Base-by-base conservation (phyloP, 129 eudicot species). In the Heracleum sosnowskyi region DNA sequence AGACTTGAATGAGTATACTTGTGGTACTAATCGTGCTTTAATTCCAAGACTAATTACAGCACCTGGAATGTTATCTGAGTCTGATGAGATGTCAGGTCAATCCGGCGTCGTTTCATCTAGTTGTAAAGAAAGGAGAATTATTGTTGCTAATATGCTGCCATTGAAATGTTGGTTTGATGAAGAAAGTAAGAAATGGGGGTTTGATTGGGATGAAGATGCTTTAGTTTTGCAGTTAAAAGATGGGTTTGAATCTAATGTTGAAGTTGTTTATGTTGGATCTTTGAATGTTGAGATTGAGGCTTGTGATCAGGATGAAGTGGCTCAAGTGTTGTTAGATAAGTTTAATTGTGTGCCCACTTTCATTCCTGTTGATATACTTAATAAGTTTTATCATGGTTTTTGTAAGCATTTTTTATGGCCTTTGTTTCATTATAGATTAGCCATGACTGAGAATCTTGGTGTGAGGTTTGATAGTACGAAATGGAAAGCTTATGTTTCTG, bases 391-490 rank as follows among this genome's bases (percentile, higher is more conserved):
- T 18, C 96, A 92, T 85, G 97, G 99, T 15, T 95, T 92, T 70
- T 95, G 99, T 86, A 95, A 95, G 79, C 99, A 95, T 73, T 92
- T 90, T 74, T 76, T 95, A n/a, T 95, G 99, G 99, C 97, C 96
- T 82, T 45, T 95, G 87, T 91, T 95, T 87, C 99, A 95, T 73
- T 90, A 95, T 76, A 86, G 86, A 92, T 79, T 95, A 60, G 97
- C 97, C 37, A 53, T 91, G 55, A 85, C 94, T 26, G 79, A 81
- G 1, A 76, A 74, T 75, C 86, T 84, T 69, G 94, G 96, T 17
- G 86, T 85, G 40, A 82, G 96, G 46, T 95, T 88, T 39, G 94
- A 92, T 60, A 78, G 83, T 81, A 41, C 76, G 33, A 78, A 77
- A 79, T 95, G 99, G 97, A 92, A 86, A 66, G 93, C 97, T 1